These are phyloP conservation scores for Tylopilus sp. DNA, from an alignment of 1,284 basidiomycete genomes.

Conservation along the genomic window DNA sequence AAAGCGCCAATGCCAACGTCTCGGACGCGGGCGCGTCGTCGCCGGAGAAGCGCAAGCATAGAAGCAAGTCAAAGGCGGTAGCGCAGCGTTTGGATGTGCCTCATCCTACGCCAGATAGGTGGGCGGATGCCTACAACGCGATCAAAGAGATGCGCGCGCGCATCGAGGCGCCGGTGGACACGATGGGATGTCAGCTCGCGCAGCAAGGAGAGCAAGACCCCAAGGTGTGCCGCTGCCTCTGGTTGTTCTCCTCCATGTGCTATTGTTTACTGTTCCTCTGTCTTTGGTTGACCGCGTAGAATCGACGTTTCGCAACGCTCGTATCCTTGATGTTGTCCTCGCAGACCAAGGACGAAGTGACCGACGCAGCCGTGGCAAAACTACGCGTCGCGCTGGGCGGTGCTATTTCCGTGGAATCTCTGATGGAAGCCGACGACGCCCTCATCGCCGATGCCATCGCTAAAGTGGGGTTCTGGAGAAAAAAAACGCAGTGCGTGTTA, in stretches of 20 bases:
- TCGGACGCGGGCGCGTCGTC: neutral
- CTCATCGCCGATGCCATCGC: constrained; percentile 72
- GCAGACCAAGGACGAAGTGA: constrained; percentile 93
- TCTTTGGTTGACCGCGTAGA: no score
- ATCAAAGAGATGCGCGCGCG: constrained; percentile 77
- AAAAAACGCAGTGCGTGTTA: constrained; percentile 68
- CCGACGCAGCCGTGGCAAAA: constrained; percentile 77
- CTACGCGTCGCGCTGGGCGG: constrained; percentile 75
- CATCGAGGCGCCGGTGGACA: constrained; percentile 83
- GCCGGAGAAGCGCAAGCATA: constrained; percentile 2
- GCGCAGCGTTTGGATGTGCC: constrained; percentile 58
- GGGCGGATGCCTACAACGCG: constrained; percentile 71
- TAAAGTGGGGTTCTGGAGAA: constrained; percentile 92
- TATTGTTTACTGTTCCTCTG: no score
- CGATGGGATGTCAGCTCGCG: constrained; percentile 82
- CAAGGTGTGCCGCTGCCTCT: constrained; percentile 56
- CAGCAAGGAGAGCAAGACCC: constrained; percentile 61
- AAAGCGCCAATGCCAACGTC: neutral
- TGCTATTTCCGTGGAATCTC: constrained; percentile 68
- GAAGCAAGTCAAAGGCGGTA: constrained; percentile 39
- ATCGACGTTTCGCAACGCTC: constrained; percentile 78
- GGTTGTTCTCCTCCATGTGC: no score
- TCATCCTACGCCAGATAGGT: constrained; percentile 69
- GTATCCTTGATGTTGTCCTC: constrained; percentile 94
- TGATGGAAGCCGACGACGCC: constrained; percentile 63